Conservation (phyloP, 1,284 basidiomycete genomes). For the Porogramme epimiltina region DNA sequence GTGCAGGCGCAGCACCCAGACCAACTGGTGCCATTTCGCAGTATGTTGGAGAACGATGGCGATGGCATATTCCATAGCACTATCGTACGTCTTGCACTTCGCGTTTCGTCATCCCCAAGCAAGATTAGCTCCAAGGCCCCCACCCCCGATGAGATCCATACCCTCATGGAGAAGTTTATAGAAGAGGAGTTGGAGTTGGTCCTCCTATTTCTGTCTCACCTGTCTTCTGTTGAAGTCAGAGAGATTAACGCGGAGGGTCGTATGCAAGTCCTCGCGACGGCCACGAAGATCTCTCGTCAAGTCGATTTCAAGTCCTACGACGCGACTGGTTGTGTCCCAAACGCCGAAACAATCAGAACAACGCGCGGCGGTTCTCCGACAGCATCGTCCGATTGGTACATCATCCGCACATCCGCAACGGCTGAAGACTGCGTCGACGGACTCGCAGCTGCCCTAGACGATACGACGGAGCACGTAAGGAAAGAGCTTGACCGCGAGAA, state of each 20-base stretch:
- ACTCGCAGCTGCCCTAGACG: conserved; percentile 27
- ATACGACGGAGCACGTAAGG: conserved; percentile 11
- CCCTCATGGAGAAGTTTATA: conserved; percentile 43
- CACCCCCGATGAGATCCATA: conserved; percentile 32
- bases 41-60: no score
- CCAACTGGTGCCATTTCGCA: conserved; percentile 37
- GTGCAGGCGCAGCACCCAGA: conserved; percentile 27
- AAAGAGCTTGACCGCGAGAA: conserved; percentile 39
- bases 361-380: no score
- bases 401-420: conserved; percentile 31
- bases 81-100: conserved; percentile 48
- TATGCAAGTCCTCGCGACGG: conserved; percentile 15
- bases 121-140: conserved; percentile 40
- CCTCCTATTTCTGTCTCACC: conserved; percentile 46
- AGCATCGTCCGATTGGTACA: conserved; percentile 23
- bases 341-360: no score
- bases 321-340: no score
- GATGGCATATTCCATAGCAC: conserved; percentile 36
- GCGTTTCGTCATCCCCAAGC: conserved; percentile 26
- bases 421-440: conserved; percentile 23
- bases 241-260: conserved; percentile 35
- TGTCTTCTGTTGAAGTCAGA: conserved; percentile 40
- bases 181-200: conserved; percentile 42
- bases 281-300: conserved; percentile 5
- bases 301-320: neutral